A percentile compares a stretch with the other conserved stretches of the same genome.
Evolutionary conservation across 1,139 yeast species (phyloP).

Genomic region (Neolecta irregularis): DNA sequence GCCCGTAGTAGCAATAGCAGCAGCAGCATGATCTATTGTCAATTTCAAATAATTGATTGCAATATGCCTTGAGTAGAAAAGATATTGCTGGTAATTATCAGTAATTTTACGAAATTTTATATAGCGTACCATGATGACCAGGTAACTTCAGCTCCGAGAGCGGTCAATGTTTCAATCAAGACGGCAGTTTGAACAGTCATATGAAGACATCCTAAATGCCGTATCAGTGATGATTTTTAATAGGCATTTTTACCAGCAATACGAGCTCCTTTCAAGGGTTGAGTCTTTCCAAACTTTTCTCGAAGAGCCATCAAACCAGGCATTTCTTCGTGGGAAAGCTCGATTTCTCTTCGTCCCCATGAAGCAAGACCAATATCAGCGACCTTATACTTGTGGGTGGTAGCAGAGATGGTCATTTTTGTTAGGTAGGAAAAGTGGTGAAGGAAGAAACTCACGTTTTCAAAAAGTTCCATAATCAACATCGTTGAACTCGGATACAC

Average conservation of each 20-base stretch:
- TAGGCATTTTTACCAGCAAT: slow-evolving; percentile 79
- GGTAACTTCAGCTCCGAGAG: slow-evolving; percentile 99
- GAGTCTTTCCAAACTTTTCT: slow-evolving; percentile 76
- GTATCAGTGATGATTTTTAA: background rate
- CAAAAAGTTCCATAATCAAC: too few species aligned
- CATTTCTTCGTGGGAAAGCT: slow-evolving; percentile 96
- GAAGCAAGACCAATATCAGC: slow-evolving; percentile 99
- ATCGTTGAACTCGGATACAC: too few species aligned
- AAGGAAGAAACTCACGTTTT: too few species aligned
- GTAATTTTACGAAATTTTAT: too few species aligned
- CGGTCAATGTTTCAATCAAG: slow-evolving; percentile 90
- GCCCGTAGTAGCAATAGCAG: slow-evolving; percentile 99
- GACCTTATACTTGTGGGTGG: slow-evolving; percentile 68
- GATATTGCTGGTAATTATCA: too few species aligned
- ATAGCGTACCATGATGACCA: slow-evolving; percentile 99
- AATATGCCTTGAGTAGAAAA: slow-evolving; percentile 89
- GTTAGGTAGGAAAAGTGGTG: too few species aligned
- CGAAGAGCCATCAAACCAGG: slow-evolving; percentile 99
- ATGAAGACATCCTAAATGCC: slow-evolving; percentile 37
- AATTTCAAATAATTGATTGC: background rate
- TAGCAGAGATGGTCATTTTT: slow-evolving; percentile 32
- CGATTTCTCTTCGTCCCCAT: slow-evolving; percentile 99
- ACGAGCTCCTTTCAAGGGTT: slow-evolving; percentile 97
- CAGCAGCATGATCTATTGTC: slow-evolving; percentile 35
- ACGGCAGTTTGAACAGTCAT: slow-evolving; percentile 99